Conservation (phyloP, 139 green algal genomes). For the Micromonas commoda region DNA sequence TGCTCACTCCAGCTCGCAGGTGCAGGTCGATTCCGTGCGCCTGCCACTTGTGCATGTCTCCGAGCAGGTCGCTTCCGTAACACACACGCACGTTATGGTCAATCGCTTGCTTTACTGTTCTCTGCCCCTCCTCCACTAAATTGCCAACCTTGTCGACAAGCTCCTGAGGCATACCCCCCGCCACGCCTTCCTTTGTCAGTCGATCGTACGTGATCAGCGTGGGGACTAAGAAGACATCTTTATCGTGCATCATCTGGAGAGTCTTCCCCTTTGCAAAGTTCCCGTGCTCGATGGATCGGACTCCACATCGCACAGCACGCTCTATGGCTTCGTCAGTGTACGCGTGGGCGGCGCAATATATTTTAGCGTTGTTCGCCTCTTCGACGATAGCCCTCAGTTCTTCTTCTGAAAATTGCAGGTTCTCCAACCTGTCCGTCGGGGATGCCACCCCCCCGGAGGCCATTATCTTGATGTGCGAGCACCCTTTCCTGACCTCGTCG, state of each 20-base stretch:
- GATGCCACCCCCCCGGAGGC: slow-evolving; percentile 52
- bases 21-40: slow-evolving; percentile 6
- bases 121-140: slow-evolving; percentile 44
- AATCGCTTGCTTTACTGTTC: slow-evolving; percentile 33
- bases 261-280: slow-evolving; percentile 39
- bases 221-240: slow-evolving; percentile 49
- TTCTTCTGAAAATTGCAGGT: slow-evolving; percentile 32
- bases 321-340: slow-evolving; percentile 53
- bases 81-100: slow-evolving; percentile 38
- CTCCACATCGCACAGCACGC: slow-evolving; percentile 47
- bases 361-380: slow-evolving; percentile 41
- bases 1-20: neutral
- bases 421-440: slow-evolving; percentile 46
- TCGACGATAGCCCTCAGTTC: slow-evolving; percentile 59
- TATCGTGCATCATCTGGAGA: slow-evolving; percentile 33
- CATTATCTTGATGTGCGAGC: slow-evolving; percentile 68
- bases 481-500: slow-evolving; percentile 60
- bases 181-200: slow-evolving; percentile 38
- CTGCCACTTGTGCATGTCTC: slow-evolving; percentile 47
- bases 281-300: slow-evolving; percentile 61
- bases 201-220: slow-evolving; percentile 54
- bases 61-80: slow-evolving; percentile 56
- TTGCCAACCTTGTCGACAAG: slow-evolving; percentile 52
- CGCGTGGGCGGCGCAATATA: slow-evolving; percentile 46
- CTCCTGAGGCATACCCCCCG: slow-evolving; percentile 43